Conservation (phyloP, 345 rosid species). For the Eucalyptus guilfoylei region DNA sequence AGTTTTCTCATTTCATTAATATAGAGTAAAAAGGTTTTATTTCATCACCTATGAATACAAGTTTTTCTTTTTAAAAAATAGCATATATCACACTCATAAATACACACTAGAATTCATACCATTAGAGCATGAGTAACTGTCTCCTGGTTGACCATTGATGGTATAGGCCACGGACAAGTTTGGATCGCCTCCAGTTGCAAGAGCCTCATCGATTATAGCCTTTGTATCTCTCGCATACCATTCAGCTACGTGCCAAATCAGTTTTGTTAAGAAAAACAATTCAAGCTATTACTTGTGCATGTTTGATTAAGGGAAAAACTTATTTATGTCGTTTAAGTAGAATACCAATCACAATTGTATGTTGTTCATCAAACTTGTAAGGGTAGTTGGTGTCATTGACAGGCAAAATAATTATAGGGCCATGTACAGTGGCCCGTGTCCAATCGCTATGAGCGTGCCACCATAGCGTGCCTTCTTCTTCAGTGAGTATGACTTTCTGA, state of each 20-base stretch:
- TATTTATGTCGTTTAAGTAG: neutral
- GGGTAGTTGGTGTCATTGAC: neutral
- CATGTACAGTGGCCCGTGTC: neutral
- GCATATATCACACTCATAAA: neutral
- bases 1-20: neutral
- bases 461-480: neutral
- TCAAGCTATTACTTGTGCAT: neutral
- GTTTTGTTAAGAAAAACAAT: neutral
- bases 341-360: neutral
- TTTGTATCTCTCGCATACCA: neutral
- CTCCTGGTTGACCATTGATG: neutral
- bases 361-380: neutral
- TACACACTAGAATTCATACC: neutral
- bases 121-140: neutral
- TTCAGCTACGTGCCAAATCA: neutral
- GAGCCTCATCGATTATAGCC: neutral
- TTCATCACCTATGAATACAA: neutral
- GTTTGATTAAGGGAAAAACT: neutral
- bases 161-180: neutral
- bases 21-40: neutral
- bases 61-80: neutral
- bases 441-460: neutral
- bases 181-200: neutral
- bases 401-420: neutral
- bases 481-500: neutral